Base-by-base conservation (phyloP, 805 yeast genomes). In the Maudiozyma serrabonitensis region DNA sequence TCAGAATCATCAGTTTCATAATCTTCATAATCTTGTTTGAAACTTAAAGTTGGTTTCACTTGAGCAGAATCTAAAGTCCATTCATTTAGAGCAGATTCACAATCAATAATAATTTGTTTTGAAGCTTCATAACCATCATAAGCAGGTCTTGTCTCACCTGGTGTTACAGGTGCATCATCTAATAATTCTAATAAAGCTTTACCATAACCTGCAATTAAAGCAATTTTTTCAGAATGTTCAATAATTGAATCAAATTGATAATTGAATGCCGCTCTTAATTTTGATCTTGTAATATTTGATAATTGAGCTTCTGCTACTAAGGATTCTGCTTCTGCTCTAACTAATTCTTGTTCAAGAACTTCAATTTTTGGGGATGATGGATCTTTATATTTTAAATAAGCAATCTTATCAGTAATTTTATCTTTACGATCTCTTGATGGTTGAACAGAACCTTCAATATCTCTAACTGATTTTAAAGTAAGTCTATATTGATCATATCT, bases 301-400 rank as follows among this genome's bases (percentile, higher is more conserved):
- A 87, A 75, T 73, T 87, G 95, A 31, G 95, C 95, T 72, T 87
- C 95, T 46, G 95, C 95, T 59, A 87, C 95, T 56, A 87, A 75
- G 47, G 89, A 82, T 71, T 87, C 95, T 49, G 95, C 95, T 72
- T 87, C 95, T 38, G 93, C 93, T 71, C 95, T 78, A 51, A 87
- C 95, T 65, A 87, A 75, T 70, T 87, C 95, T 69, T 87, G 95
- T 73, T 87, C 95, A 66, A 87, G 75, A 50, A 86, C 81, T 49
- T 80, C 77, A 56, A 87, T 82, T 74, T 84, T 85, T 57, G 76
- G 88, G 41, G 89, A 81, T 69, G 82, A 82, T 50, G 95, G 91
- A 70, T 84, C 89, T 72, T 85, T 85, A 75, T 85, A 84, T 71
- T 86, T 84, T 69, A 85, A 74, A 69, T 80, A 79, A 53, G 91